Evolutionary conservation across 1,284 basidiomycete genomes (phyloP), one percentile per base, ranked within the genome.

Genomic region (Naganishia sp.): DNA sequence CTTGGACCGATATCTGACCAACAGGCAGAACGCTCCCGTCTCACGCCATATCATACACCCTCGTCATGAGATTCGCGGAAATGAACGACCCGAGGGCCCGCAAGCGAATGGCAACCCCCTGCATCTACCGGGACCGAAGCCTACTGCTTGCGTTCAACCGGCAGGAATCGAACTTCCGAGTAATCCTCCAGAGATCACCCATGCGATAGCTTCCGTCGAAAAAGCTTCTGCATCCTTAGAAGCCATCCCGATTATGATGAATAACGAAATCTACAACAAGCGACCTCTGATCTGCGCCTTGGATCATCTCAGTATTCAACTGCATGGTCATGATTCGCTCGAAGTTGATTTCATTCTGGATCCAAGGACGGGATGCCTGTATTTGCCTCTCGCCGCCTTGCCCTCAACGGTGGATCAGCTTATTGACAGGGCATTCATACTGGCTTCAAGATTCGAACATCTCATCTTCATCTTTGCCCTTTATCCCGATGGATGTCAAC

Each of bases 261-360:
- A 51, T n/a, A 61, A 39, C 6, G 39, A 32, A n/a, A 25, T 61
- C 13, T 51, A 51, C 47, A 61, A 61, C 35, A 61, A 51, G 28
- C 58, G 58, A 18, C 23, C 28, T 50, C 28, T 61, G 35, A 25
- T 49, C 18, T 61, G 35, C 7, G 58, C 58, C 17, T 18, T 61
- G 18, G 3, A 51, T 11, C n/a, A 13, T 1, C 35, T 61, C 7
- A 47, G 25, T 4, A 25, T 61, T 50, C 47, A 51, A 15, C 47
- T 51, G 28, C 45, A 61, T 41, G 58, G 58, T 21, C 58, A 61
- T 25, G 58, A 61, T 35, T 50, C 47, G 21, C 39, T 61, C 6
- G 58, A 61, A 61, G 58, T 39, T 35, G 58, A 61, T 28, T 51
- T 51, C 23, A 35, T 61, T 17, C 31, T 61, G 18, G 39, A 61